Base-by-base conservation (phyloP, 2,329 filamentous ascomycete genomes). In the Aureobasidium sp. region DNA sequence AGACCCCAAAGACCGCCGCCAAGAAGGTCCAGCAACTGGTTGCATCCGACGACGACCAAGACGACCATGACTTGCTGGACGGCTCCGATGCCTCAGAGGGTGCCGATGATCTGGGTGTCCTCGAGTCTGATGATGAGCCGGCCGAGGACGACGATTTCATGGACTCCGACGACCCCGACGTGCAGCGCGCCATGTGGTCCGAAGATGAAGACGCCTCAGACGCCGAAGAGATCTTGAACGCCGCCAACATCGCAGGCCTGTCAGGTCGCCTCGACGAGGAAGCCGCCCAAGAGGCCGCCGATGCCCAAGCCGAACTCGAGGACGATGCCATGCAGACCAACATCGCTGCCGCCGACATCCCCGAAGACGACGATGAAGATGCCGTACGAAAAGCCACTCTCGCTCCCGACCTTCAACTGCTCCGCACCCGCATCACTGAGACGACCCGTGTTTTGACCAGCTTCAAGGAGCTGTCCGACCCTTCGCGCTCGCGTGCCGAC, bases 191-290 rank as follows among this genome's bases (percentile, higher is more conserved):
- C 59, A 88, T 95, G 76, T 98, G 95, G 76, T 97, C 93, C 0
- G 93, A 97, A 59, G 91, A 97, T 64, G 90, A 94, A 62, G 88
- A 91, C 59, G 85, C 90, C 48, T 90, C 86, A 1, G 89, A 94
- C 62, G 85, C 83, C 4, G 89, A 95, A 71, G 90, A 96, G 71
- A 85, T 84, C 67, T 79, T 98, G 60, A 98, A 89, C 48, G 90
- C 90, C 1, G 93, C 93, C 58, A 98, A 98, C 70, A 97, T 98
- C 58, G 93, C 86, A 63, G 93, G 93, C 55, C 74, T 98, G 53
- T 90, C 91, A 53, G 79, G 83, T 62, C 91, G 90, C 68, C 72
- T 98, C 54, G 91, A 98, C 67, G 76, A 80, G 63, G 76, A 93
- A 65, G 75, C 80, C 64, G 86, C 86, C 39, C 79, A 85, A 56